Percentiles rank a stretch among this genome's conserved stretches.
Conservation (phyloP, 495 filamentous ascomycete genomes). For the Venustampulla echinocandica region DNA sequence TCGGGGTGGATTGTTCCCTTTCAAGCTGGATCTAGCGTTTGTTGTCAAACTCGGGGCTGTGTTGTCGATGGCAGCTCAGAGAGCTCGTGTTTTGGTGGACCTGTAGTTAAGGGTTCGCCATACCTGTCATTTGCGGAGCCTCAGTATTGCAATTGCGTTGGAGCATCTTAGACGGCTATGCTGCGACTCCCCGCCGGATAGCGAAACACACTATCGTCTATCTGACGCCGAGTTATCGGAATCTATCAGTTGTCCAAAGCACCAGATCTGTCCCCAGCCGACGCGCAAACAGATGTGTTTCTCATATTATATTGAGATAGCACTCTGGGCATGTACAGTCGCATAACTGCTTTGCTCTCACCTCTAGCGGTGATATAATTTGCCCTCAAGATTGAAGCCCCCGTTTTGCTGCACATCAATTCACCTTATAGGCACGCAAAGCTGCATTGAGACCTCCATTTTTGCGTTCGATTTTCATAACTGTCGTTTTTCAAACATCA, state of each 20-base stretch:
- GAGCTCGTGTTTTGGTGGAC: neutral
- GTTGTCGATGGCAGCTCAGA: neutral
- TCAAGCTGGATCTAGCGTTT: neutral
- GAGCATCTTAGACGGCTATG: neutral
- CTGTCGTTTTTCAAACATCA: constrained; percentile 4
- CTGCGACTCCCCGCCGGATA: constrained; percentile 6
- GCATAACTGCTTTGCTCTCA: neutral
- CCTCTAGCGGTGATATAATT: neutral
- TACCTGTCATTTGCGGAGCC: neutral
- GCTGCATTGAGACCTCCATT: too few species aligned
- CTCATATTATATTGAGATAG: neutral
- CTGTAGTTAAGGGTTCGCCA: neutral
- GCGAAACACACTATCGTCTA: constrained; percentile 9
- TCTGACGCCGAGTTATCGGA: constrained; percentile 17
- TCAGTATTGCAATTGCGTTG: neutral
- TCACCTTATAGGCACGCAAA: constrained; percentile 2
- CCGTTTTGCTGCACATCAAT: neutral
- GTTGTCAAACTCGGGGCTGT: neutral
- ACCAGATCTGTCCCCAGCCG: constrained; percentile 10
- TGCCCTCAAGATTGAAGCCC: neutral
- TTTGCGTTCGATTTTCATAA: neutral
- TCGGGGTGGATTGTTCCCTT: neutral
- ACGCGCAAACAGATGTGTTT: constrained; percentile 16
- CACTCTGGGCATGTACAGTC: neutral
- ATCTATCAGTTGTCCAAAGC: too few species aligned